Percentiles rank a stretch among this genome's conserved stretches.
phyloP scores from a whole-genome alignment of 2,329 filamentous ascomycete genomes.

The Monilinia vaccinii-corymbosi region DNA sequence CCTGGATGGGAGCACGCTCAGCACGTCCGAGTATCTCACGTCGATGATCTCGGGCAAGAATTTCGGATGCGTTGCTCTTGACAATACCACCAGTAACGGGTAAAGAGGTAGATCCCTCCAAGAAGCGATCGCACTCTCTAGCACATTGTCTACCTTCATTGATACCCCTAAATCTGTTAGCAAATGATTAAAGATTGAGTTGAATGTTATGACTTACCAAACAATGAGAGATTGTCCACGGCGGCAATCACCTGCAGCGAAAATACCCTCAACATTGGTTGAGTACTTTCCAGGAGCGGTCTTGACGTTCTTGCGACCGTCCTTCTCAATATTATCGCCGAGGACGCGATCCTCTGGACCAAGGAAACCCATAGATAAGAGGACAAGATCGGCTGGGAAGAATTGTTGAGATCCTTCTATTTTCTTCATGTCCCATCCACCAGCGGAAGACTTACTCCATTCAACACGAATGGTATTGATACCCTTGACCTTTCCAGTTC shows the following conservation, averaged over 20 bases:
- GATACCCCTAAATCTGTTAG: constrained; percentile 62
- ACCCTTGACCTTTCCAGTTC: constrained; percentile 78
- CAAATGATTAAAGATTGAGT: not conserved
- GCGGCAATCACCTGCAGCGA: constrained; percentile 90
- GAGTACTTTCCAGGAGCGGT: constrained; percentile 78
- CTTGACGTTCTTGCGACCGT: constrained; percentile 92
- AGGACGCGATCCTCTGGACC: constrained; percentile 85
- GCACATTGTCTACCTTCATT: constrained; percentile 93
- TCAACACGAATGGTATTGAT: constrained; percentile 95
- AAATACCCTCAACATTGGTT: constrained; percentile 81
- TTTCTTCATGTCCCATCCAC: constrained; percentile 99
- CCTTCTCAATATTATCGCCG: constrained; percentile 82
- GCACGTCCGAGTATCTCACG: constrained; percentile 16
- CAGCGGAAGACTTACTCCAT: constrained; percentile 82
- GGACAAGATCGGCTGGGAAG: constrained; percentile 90
- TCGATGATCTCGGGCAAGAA: constrained; percentile 35
- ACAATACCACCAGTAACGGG: constrained; percentile 91
- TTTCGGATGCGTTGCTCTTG: constrained; percentile 69
- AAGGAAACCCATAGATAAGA: constrained; percentile 95
- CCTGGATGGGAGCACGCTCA: constrained; percentile 20
- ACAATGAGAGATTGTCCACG: constrained; percentile 94
- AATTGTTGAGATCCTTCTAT: constrained; percentile 87
- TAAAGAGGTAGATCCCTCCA: constrained; percentile 69
- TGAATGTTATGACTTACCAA: constrained; percentile 53
- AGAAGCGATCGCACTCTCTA: constrained; percentile 82